These are phyloP conservation scores for Lotmaria passim DNA, from an alignment of 208 protist genomes.

Conservation along the genomic window DNA sequence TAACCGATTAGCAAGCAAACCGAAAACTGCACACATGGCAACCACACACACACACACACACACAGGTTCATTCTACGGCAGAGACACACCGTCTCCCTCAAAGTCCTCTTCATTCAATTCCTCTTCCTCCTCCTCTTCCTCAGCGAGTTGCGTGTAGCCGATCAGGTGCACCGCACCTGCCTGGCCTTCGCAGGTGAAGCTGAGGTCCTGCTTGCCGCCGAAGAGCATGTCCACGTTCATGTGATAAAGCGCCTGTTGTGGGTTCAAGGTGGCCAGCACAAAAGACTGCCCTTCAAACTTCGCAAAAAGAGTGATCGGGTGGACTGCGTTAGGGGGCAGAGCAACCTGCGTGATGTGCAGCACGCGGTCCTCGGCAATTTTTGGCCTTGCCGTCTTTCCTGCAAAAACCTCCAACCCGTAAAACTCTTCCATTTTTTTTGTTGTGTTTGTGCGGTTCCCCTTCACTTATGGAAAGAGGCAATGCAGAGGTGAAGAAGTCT, in stretches of 20 bases:
- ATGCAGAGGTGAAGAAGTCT: neutral
- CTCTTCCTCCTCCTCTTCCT: slow-evolving; percentile 46
- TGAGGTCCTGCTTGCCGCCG: slow-evolving; percentile 41
- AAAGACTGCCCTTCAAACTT: slow-evolving; percentile 52
- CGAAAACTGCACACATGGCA: neutral
- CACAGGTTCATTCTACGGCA: neutral
- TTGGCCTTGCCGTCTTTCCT: slow-evolving; percentile 55
- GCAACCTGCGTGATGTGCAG: slow-evolving; percentile 74
- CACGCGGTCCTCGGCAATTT: slow-evolving; percentile 64
- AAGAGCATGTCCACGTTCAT: slow-evolving; percentile 73
- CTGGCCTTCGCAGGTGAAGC: slow-evolving; percentile 51
- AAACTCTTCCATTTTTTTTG: slow-evolving; percentile 67
- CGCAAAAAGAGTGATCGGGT: slow-evolving; percentile 51
- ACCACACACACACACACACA: too few species aligned
- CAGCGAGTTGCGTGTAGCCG: slow-evolving; percentile 70
- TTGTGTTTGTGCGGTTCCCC: neutral
- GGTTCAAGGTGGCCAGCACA: slow-evolving; percentile 74
- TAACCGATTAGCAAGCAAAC: neutral
- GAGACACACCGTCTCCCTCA: slow-evolving; percentile 4
- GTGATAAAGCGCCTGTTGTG: slow-evolving; percentile 64
- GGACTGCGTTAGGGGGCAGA: slow-evolving; percentile 57
- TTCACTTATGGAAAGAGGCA: neutral
- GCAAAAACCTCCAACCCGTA: slow-evolving; percentile 77
- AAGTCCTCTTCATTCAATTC: slow-evolving; percentile 46
- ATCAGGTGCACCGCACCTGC: slow-evolving; percentile 67